These are phyloP conservation scores for Rehmannia glutinosa DNA, from an alignment of 257 asterid genomes.

Conservation along the genomic window DNA sequence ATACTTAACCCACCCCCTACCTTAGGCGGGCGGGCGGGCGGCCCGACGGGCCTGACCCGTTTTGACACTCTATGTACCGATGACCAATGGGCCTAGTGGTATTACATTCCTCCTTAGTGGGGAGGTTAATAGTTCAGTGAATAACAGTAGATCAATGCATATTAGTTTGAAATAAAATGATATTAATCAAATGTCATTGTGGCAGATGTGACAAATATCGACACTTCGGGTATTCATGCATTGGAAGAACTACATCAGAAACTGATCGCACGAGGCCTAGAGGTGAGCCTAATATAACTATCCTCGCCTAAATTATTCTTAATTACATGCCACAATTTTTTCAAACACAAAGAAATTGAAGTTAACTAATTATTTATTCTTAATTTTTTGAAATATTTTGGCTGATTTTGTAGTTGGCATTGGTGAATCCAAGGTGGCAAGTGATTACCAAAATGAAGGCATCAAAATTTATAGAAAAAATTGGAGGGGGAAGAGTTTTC, in stretches of 20 bases:
- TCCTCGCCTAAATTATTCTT: not conserved
- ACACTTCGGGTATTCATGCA: slow-evolving; percentile 71
- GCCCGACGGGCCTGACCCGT: too few species aligned
- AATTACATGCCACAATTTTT: not conserved
- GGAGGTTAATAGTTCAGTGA: too few species aligned
- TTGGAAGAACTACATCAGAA: slow-evolving; percentile 57
- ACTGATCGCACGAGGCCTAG: slow-evolving; percentile 35
- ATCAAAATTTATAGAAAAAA: slow-evolving; percentile 49
- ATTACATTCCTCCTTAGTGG: too few species aligned
- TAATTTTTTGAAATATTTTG: not conserved
- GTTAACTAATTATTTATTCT: not conserved
- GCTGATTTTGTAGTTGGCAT: slow-evolving; percentile 38
- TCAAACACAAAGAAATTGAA: not conserved
- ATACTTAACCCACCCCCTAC: too few species aligned
- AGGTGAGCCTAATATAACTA: slow-evolving; percentile 28
- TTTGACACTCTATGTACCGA: too few species aligned
- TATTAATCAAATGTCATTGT: too few species aligned
- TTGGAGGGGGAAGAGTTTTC: slow-evolving; percentile 50
- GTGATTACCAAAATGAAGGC: slow-evolving; percentile 66
- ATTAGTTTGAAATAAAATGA: too few species aligned
- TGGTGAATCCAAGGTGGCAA: slow-evolving; percentile 81
- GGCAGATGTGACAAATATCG: slow-evolving; percentile 66
- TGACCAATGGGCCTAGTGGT: too few species aligned
- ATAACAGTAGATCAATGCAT: too few species aligned
- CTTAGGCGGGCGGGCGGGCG: too few species aligned